Evolutionary conservation across 2,329 filamentous ascomycete species (phyloP), one percentile per base, ranked within the genome.

Genomic region (Chaetomium strumarium): DNA sequence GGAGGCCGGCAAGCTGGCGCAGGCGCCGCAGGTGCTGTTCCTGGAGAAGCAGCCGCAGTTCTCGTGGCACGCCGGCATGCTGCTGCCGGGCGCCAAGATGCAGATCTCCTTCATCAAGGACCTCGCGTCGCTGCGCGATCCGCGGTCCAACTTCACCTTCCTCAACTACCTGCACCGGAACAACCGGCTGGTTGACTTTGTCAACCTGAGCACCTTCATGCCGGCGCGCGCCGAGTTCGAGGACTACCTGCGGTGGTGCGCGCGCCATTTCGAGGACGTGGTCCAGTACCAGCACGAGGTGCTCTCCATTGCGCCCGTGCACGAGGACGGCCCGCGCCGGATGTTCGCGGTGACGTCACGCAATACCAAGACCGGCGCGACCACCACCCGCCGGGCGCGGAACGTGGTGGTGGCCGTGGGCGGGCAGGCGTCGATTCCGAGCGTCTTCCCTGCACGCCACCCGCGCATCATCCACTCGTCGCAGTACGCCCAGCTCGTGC

Each of bases 21-120:
- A 70, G 33, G 47, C 72, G 7, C 87, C 89, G 44, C 90, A 87
- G 66, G 84, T 95, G 3, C 79, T 88, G 41, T 97, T 96, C 70
- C 72, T 97, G 20, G 92, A 97, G 74, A 86, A 88, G 68, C 92
- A 97, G 70, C 65, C 75, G 31, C 73, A 78, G 44, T 97, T 97
- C 66, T 83, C 87, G 53, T 97, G 92, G 92, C 92, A 97, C 69
- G 84, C 90, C 0, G 92, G 92, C 55, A 97, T 97, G 92, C 82
- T 96, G 54, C 80, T 97, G 3, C 89, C 90, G 0, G 91, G 90
- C 5, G 88, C 91, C 48, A 90, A 87, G 72, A 97, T 97, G 92
- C 92, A 97, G 68, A 97, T 97, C 62, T 95, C 89, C 10, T 97
- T 96, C 74, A 80, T 97, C 73, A 97, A 97, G 73, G 92, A 97